A percentile compares a stretch with the other conserved stretches of the same genome.
Evolutionary conservation across 2,329 filamentous ascomycete genomes (phyloP).

Genomic region (Polytolypa hystricis): DNA sequence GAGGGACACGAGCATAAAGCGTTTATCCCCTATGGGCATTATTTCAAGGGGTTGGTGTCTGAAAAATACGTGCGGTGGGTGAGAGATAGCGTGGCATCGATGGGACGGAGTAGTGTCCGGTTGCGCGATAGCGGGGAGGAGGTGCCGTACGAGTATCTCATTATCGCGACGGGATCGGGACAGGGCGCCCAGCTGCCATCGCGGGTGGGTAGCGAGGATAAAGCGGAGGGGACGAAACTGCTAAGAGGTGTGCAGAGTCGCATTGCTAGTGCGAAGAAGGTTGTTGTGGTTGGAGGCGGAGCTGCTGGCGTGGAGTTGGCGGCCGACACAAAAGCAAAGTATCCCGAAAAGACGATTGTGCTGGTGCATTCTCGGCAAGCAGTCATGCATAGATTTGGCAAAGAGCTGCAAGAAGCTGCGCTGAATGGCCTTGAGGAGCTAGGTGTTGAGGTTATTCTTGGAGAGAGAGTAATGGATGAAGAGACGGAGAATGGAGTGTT

Average conservation of each 20-base stretch:
- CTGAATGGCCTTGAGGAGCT: conserved; percentile 35
- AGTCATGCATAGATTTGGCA: conserved; percentile 43
- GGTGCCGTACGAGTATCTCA: conserved; percentile 44
- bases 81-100: conserved; percentile 30
- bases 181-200: conserved; percentile 37
- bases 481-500: conserved; percentile 29
- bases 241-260: conserved; percentile 37
- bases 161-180: conserved; percentile 47
- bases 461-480: conserved; percentile 35
- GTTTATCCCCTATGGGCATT: conserved; percentile 47
- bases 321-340: conserved; percentile 46
- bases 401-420: conserved; percentile 28
- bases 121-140: conserved; percentile 35
- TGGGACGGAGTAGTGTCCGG: conserved; percentile 28
- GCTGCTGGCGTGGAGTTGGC: conserved; percentile 53
- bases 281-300: conserved; percentile 48
- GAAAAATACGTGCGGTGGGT: conserved; percentile 31
- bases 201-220: conserved; percentile 35
- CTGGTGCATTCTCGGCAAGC: conserved; percentile 47
- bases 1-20: too few relatives aligned
- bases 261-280: conserved; percentile 32
- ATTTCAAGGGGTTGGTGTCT: conserved; percentile 26
- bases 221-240: conserved; percentile 32
- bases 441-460: conserved; percentile 41
- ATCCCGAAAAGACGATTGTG: conserved; percentile 46